Base-by-base conservation (phyloP, 495 filamentous ascomycete genomes). In the Aspergillus ellipticus region DNA sequence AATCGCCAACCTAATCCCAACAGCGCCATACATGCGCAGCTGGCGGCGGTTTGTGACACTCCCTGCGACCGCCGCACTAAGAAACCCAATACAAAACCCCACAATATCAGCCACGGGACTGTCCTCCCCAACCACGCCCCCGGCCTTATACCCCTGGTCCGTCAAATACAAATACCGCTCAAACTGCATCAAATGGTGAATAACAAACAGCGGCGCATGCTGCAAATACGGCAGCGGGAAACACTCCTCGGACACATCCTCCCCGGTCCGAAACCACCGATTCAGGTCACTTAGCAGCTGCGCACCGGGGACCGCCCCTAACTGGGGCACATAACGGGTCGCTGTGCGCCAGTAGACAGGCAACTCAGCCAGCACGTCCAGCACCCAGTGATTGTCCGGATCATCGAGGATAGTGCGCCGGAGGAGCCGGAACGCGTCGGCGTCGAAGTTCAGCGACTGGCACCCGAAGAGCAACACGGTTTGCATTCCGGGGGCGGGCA, bases 61-160 rank as follows among this genome's bases (percentile, higher is more conserved):
- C 20, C 72, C 59, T 3, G 76, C 70, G 17, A 71, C 74, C 11
- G 70, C 56, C 4, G 76, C 74, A 47, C 58, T 63, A 19, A 79
- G 54, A n/a, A 79, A 52, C 0, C 76, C 77, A 20, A 69, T 71
- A 50, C 76, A 81, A 39, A 79, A 71, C 10, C 77, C 77, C 1
- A 77, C 57, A 1, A 73, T 75, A 41, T 73, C 68, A 31, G 58
- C 51, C n/a, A 51, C 60, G 9, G 51, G 54, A 20, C 49, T 55
- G 49, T 37, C 45, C 20, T 20, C 43, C 47, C 15, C 29, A 0
- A 51, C 20, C 1, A 10, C 29, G 11, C 58, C 53, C 2, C 26
- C 21, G 7, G 19, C 15, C 2, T 0, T 10, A 42, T 41, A 48
- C 17, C 42, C 50, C 0, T 21, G n/a, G 8, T 51, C 45, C 5